Evolutionary conservation across 805 yeast species (phyloP).

Genomic region (Candida nitratophila): DNA sequence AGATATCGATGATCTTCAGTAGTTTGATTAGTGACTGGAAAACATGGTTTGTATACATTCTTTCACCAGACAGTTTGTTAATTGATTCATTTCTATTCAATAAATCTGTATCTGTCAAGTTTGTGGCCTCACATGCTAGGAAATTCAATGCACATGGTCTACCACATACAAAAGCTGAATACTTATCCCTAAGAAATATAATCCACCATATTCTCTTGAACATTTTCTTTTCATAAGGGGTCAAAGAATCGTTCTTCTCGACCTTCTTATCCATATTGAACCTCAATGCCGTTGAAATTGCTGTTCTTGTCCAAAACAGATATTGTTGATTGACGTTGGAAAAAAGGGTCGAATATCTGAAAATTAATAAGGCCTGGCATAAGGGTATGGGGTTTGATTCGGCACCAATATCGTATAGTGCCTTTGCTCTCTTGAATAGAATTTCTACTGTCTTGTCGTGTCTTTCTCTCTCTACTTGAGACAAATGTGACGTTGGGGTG

Average conservation of each 20-base stretch:
- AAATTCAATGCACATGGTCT: conserved; percentile 36
- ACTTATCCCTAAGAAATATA: conserved; percentile 46
- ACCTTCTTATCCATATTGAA: conserved; percentile 61
- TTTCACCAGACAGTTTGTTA: background rate
- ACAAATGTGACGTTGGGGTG: conserved; percentile 30
- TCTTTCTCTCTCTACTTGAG: conserved; percentile 44
- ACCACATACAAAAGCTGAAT: conserved; percentile 61
- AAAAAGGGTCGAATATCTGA: conserved; percentile 26
- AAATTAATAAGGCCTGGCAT: conserved; percentile 52
- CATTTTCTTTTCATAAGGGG: conserved; percentile 26
- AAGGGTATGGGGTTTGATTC: conserved; percentile 61
- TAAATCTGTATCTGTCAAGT: background rate
- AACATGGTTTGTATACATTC: background rate
- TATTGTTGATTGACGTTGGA: conserved; percentile 38
- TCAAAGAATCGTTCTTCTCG: conserved; percentile 5
- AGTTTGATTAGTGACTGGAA: background rate
- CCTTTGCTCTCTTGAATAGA: conserved; percentile 42
- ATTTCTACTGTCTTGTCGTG: conserved; percentile 25
- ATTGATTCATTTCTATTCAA: background rate
- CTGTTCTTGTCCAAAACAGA: conserved; percentile 70
- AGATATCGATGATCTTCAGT: background rate
- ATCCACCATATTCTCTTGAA: conserved; percentile 81
- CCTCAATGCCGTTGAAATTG: conserved; percentile 65
- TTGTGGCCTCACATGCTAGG: background rate
- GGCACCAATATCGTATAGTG: conserved; percentile 60